phyloP scores from a whole-genome alignment of 2,329 filamentous ascomycete species.

The Botrytis elliptica region DNA sequence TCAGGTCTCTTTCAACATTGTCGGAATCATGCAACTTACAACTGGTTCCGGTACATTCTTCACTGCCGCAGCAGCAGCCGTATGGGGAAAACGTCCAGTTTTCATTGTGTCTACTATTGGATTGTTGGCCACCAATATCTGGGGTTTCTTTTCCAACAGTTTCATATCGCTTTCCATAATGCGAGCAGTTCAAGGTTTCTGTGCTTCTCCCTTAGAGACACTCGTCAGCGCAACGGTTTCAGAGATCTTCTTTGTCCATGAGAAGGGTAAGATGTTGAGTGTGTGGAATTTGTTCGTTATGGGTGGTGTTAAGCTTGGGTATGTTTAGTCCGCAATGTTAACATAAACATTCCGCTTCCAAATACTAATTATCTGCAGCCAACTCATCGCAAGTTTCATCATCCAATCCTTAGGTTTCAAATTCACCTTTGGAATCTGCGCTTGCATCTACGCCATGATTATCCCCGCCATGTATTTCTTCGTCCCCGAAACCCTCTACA shows the following conservation, averaged over 20 bases:
- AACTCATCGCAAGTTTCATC: conserved; percentile 45
- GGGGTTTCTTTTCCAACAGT: conserved; percentile 43
- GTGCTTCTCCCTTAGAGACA: conserved; percentile 37
- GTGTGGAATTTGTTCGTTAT: conserved; percentile 35
- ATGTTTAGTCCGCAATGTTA: conserved; percentile 12
- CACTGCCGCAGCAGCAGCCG: conserved; percentile 43
- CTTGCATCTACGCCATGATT: conserved; percentile 44
- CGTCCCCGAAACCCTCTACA: conserved; percentile 46
- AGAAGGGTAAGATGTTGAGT: conserved; percentile 42
- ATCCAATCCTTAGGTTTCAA: conserved; percentile 41
- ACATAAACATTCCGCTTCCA: too few species aligned
- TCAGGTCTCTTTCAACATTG: conserved; percentile 39
- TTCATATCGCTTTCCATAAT: conserved; percentile 42
- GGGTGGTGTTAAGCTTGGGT: conserved; percentile 37
- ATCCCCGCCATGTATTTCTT: conserved; percentile 46
- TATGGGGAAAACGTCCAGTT: conserved; percentile 36
- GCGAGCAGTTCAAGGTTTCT: conserved; percentile 37
- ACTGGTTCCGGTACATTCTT: conserved; percentile 45
- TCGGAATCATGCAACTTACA: conserved; percentile 43
- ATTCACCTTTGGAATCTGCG: conserved; percentile 42
- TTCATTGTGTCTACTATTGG: conserved; percentile 38
- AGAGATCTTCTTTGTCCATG: conserved; percentile 48
- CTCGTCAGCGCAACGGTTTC: conserved; percentile 42
- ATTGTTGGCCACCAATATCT: conserved; percentile 42
- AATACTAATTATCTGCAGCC: conserved; percentile 33